phyloP scores from a whole-genome alignment of 805 yeast genomes.

The Saccharomycopsis sp. region DNA sequence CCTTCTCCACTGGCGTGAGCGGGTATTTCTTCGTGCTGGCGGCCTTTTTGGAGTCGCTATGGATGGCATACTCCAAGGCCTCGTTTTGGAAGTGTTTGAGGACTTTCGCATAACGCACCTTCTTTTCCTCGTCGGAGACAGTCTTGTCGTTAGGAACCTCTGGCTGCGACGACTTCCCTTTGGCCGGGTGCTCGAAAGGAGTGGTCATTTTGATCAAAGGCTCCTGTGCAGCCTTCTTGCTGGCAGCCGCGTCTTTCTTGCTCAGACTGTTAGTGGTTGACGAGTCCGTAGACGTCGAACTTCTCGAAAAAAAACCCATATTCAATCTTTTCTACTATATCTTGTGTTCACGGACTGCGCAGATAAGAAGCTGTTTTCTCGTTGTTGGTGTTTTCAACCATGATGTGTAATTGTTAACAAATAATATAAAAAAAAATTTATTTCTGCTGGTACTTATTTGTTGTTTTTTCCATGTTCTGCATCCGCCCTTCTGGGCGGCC shows the following conservation, averaged over 20 bases:
- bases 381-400: no score
- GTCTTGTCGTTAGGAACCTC: constrained; percentile 25
- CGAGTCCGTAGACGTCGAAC: neutral
- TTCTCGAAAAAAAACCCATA: constrained; percentile 15
- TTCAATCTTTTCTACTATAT: neutral
- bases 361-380: no score
- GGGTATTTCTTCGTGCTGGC: constrained; percentile 27
- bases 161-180: constrained; percentile 44
- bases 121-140: constrained; percentile 47
- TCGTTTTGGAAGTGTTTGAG: constrained; percentile 49
- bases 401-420: no score
- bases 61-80: constrained; percentile 37
- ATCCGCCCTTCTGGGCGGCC: neutral
- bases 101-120: constrained; percentile 51
- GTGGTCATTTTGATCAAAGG: constrained; percentile 26
- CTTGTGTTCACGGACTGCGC: no score
- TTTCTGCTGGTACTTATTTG: neutral
- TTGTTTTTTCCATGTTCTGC: neutral
- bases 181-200: constrained; percentile 57
- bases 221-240: neutral
- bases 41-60: constrained; percentile 39
- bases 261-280: neutral
- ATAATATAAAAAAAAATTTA: no score
- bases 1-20: constrained; percentile 47
- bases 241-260: neutral